Base-by-base conservation (phyloP, 768 basidiomycete genomes). In the Naganishia kalamii region DNA sequence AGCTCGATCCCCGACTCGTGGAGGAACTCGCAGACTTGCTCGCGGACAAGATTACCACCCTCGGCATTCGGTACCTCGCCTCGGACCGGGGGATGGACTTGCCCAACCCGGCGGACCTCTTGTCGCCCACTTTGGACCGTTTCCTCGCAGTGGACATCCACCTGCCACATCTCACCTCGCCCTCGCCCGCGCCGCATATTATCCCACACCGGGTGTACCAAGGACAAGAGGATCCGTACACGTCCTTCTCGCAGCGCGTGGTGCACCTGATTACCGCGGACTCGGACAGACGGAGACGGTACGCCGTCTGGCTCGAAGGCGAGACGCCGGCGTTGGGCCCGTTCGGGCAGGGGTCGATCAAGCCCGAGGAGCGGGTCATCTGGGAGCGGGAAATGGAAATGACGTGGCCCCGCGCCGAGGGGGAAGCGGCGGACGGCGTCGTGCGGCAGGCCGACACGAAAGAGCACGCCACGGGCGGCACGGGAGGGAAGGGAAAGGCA, bases 231-330 rank as follows among this genome's bases (percentile, higher is more conserved):
- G 65, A 66, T 32, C 40, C 19, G 1, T 15, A 43, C 8, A 48
- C 49, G 0, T 54, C 60, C 11, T 68, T 70, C 30, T 25, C 65
- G 37, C 64, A 70, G n/a, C 65, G 60, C 17, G 30, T 70, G 2
- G 47, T 70, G 13, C 65, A 70, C 37, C 40, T 68, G 21, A 59
- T 70, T 43, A 35, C 61, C 40, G 32, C 50, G 4, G 65, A 70
- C 49, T 35, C 57, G 25, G 66, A 66, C 33, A 13, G 62, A 21
- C 12, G 41, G 13, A 54, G 62, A n/a, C 32, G 59, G 54, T 62
- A 63, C 29, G 50, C 51, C 23, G 51, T 69, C 8, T 69, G 68
- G 68, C 25, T 66, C 11, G 68, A 62, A 44, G 49, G 50, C 19
- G 49, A 33, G 7, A 35, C 13, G 51, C 51, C 51, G 19, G 30